Conservation (phyloP, 192 early-diverging fungal species). For the Backusella australiensis region DNA sequence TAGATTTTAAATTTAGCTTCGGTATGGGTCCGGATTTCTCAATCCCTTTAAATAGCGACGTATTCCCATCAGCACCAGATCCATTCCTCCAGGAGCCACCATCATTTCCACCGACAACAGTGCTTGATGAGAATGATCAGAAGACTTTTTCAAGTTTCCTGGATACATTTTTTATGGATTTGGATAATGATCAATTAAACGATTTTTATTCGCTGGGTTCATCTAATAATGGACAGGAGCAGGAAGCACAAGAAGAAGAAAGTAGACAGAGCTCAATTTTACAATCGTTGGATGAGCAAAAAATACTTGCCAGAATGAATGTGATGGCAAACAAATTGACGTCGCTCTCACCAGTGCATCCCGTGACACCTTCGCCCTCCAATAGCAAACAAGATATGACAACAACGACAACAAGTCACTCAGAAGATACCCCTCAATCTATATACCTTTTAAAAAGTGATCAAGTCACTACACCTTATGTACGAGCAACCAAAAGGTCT, state of each 20-base stretch:
- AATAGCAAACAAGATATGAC: background rate
- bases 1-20: conserved; percentile 38
- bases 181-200: conserved; percentile 14
- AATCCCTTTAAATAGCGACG: conserved; percentile 25
- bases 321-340: conserved; percentile 3
- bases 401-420: background rate
- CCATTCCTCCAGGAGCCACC: conserved; percentile 14
- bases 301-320: background rate
- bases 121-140: conserved; percentile 43
- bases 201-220: background rate
- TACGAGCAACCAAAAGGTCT: background rate
- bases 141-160: conserved; percentile 48
- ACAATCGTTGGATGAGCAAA: conserved; percentile 20
- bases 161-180: conserved; percentile 47
- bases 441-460: conserved; percentile 14
- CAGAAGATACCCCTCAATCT: conserved; percentile 1
- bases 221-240: background rate
- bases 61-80: conserved; percentile 13
- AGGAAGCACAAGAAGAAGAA: conserved; percentile 15
- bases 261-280: conserved; percentile 17
- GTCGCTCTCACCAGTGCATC: conserved; percentile 5
- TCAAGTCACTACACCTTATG: conserved; percentile 2
- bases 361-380: background rate
- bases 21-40: conserved; percentile 32
- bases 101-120: conserved; percentile 7